These are phyloP conservation scores for Coccomyxa sp. DNA, from an alignment of 139 green algal genomes.

Conservation along the genomic window DNA sequence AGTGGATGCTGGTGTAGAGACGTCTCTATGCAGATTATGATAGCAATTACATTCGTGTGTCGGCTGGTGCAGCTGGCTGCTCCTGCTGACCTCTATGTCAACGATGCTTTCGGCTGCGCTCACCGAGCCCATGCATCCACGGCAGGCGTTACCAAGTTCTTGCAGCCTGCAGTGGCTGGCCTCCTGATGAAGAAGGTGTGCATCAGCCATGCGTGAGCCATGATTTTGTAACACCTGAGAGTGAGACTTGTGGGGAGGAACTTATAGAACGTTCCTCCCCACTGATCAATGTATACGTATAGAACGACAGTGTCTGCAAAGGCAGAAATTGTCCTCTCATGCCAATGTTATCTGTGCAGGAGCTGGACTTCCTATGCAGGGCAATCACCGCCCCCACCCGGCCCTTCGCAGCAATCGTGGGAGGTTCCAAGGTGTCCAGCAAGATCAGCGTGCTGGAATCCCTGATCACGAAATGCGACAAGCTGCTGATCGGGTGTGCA, in stretches of 20 bases:
- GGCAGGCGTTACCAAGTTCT: constrained; percentile 89
- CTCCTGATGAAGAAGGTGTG: constrained; percentile 40
- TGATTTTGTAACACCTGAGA: background rate
- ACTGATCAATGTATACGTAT: background rate
- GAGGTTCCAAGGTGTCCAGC: constrained; percentile 95
- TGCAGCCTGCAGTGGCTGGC: constrained; percentile 51
- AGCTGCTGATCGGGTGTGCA: constrained; percentile 73
- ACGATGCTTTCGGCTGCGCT: constrained; percentile 98
- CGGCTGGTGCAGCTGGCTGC: constrained; percentile 83
- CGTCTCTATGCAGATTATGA: no score
- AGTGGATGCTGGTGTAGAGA: background rate
- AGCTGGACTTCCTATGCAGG: constrained; percentile 37
- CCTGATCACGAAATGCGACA: constrained; percentile 91
- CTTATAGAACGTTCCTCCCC: no score
- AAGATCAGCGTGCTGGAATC: constrained; percentile 99
- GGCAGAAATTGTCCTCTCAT: background rate
- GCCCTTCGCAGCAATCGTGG: constrained; percentile 96
- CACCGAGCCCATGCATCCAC: constrained; percentile 98
- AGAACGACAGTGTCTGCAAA: background rate
- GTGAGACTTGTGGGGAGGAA: background rate
- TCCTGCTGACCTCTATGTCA: constrained; percentile 95
- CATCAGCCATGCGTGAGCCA: no score
- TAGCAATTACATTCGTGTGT: background rate
- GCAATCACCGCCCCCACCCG: constrained; percentile 84
- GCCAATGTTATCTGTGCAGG: constrained; percentile 62